Conservation (phyloP, 805 yeast species). For the Wilhelminamyces savonicus region DNA sequence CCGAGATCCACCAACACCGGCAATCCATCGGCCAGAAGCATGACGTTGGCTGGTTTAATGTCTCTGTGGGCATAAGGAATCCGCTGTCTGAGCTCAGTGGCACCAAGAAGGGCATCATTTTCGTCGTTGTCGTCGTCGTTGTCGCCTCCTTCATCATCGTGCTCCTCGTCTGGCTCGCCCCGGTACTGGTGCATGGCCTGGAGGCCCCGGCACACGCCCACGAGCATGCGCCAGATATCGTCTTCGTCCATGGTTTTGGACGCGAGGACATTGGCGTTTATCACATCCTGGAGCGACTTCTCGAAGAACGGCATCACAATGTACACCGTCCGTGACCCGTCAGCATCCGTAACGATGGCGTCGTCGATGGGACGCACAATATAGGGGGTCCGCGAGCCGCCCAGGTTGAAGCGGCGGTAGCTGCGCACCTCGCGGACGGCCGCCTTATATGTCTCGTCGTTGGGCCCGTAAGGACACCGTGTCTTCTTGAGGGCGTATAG, state of each 20-base stretch:
- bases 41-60: slow-evolving; percentile 82
- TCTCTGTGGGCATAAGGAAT: slow-evolving; percentile 81
- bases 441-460: slow-evolving; percentile 48
- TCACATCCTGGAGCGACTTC: slow-evolving; percentile 71
- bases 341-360: slow-evolving; percentile 61
- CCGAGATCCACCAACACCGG: slow-evolving; percentile 86
- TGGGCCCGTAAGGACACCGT: slow-evolving; percentile 81
- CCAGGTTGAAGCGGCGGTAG: slow-evolving; percentile 66
- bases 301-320: slow-evolving; percentile 75
- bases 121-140: slow-evolving; percentile 18
- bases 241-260: slow-evolving; percentile 49
- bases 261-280: slow-evolving; percentile 57
- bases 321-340: slow-evolving; percentile 75
- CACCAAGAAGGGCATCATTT: slow-evolving; percentile 15
- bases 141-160: too few relatives aligned
- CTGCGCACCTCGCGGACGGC: slow-evolving; percentile 77
- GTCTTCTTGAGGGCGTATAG: slow-evolving; percentile 77
- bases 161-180: slow-evolving; percentile 6
- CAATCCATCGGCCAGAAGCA: slow-evolving; percentile 66
- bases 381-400: slow-evolving; percentile 47
- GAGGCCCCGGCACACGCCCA: slow-evolving; percentile 70
- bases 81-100: slow-evolving; percentile 49
- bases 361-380: slow-evolving; percentile 69
- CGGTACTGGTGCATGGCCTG: slow-evolving; percentile 64
- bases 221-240: slow-evolving; percentile 56